Evolutionary conservation across 352 stramenopile species (phyloP), one percentile per base, ranked within the genome.

Genomic region (Phytophthora gonapodyides): DNA sequence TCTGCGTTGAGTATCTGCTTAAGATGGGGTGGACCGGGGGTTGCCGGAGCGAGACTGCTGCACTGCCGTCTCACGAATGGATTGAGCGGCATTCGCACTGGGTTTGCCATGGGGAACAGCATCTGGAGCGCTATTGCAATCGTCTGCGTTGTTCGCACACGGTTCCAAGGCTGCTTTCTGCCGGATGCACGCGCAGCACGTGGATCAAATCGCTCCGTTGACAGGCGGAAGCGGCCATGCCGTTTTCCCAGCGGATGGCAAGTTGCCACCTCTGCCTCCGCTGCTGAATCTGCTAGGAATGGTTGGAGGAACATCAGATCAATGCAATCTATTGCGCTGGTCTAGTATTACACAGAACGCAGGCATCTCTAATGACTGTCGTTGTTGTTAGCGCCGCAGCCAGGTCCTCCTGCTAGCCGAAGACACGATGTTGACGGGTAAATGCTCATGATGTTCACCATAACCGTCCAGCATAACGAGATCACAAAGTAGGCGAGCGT

Each of bases 381-480:
- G 45, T 2, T 53, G n/a, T 45, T 13, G 34, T 17, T 41, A 31
- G 9, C 21, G 37, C n/a, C 45, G 42, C 64, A 73, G 33, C 64
- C 64, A n/a, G 53, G 40, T 2, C 64, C 64, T 15, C 64, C 64
- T 15, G 49, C 64, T 7, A 73, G 44, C 7, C 16, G n/a, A 40
- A 73, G 37, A 17, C 64, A 73, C 2, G 59, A 64, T 8, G 64
- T 73, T 11, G 54, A 57, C 13, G 65, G 65, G 61, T 73, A 73
- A n/a, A 73, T 70, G 35, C 60, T 70, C 60, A 73, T 63, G 27
- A 70, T 54, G 30, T 71, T 71, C 15, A 71, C 64, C 64, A 71
- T 67, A 34, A 66, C 37, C 0, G 57, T 48, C 64, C 57, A 71
- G 36, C 30, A 51, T 38, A 71, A 49, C 40, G 57, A 47, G 33